Percentiles rank a stretch among this genome's conserved stretches.
Conservation (phyloP, 192 early-diverging fungal species). For the Blastocladiella britannica region DNA sequence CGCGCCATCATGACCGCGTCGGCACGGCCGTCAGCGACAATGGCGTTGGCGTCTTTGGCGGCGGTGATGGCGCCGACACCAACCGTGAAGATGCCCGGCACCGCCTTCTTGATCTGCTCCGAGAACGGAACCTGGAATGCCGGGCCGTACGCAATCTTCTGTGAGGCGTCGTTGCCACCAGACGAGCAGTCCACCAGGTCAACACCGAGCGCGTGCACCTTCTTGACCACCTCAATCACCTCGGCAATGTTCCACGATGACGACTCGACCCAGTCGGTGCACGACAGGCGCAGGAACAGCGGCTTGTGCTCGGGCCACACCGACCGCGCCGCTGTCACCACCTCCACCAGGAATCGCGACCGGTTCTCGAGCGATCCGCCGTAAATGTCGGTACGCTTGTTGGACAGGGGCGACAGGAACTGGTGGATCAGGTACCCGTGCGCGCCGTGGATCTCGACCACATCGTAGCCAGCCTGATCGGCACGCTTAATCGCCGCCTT, state of each 20-base stretch:
- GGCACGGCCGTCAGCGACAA: slow-evolving; percentile 37
- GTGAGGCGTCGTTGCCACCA: slow-evolving; percentile 29
- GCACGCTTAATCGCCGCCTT: slow-evolving; percentile 45
- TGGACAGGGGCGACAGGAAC: slow-evolving; percentile 61
- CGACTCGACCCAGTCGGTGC: slow-evolving; percentile 42
- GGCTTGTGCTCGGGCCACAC: slow-evolving; percentile 64
- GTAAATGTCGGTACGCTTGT: slow-evolving; percentile 74
- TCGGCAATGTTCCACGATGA: slow-evolving; percentile 53
- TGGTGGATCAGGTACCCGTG: slow-evolving; percentile 73
- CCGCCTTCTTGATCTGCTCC: slow-evolving; percentile 30
- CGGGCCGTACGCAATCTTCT: slow-evolving; percentile 5
- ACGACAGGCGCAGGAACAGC: slow-evolving; percentile 59
- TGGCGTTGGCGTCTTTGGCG: slow-evolving; percentile 42
- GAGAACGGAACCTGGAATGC: slow-evolving; percentile 54
- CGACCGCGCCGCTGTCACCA: slow-evolving; percentile 30
- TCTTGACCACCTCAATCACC: slow-evolving; percentile 32
- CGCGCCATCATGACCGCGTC: slow-evolving; percentile 55
- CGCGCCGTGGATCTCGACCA: slow-evolving; percentile 75
- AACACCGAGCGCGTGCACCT: slow-evolving; percentile 40
- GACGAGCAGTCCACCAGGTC: slow-evolving; percentile 73
- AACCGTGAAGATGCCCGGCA: slow-evolving; percentile 28
- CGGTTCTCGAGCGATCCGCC: slow-evolving; percentile 84
- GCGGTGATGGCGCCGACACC: slow-evolving; percentile 53
- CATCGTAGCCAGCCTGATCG: slow-evolving; percentile 60
- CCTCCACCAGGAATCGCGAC: slow-evolving; percentile 49